Conservation (phyloP, 352 stramenopile genomes). For the Pythium monospermum region DNA sequence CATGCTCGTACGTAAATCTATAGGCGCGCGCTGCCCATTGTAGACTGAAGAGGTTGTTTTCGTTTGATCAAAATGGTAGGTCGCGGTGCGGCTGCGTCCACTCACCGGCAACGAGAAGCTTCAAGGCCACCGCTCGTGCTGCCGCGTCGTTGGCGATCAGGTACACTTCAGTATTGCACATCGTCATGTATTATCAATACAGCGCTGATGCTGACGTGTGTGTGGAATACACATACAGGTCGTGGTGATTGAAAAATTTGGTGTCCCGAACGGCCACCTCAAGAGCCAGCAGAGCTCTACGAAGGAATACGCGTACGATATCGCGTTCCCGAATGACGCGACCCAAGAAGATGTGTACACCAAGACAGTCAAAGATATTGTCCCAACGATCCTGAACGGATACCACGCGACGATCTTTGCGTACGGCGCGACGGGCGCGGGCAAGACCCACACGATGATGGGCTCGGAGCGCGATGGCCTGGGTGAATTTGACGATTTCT, state of each 20-base stretch:
- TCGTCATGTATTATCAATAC: too few species aligned
- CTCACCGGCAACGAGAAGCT: slow-evolving; percentile 36
- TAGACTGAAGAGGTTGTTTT: too few species aligned
- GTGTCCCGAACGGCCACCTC: slow-evolving; percentile 36
- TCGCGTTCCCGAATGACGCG: slow-evolving; percentile 42
- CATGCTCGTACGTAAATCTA: slow-evolving; percentile 27
- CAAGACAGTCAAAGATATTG: slow-evolving; percentile 54
- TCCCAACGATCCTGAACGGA: slow-evolving; percentile 64
- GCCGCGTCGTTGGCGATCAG: slow-evolving; percentile 49
- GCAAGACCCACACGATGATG: slow-evolving; percentile 77
- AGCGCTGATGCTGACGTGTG: not conserved
- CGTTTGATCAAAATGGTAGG: slow-evolving; percentile 28
- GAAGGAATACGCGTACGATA: slow-evolving; percentile 62
- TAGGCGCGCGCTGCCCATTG: too few species aligned
- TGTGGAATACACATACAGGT: slow-evolving; percentile 27
- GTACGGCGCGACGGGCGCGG: slow-evolving; percentile 50
- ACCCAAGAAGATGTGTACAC: slow-evolving; percentile 51
- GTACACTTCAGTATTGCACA: too few species aligned
- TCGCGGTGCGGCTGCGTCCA: slow-evolving; percentile 47
- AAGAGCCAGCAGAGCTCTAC: slow-evolving; percentile 47
- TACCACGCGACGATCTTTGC: slow-evolving; percentile 84
- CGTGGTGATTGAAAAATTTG: slow-evolving; percentile 61
- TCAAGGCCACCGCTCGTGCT: slow-evolving; percentile 48
- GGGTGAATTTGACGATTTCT: slow-evolving; percentile 35
- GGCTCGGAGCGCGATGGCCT: slow-evolving; percentile 52